A percentile compares a stretch with the other conserved stretches of the same genome.
These are phyloP conservation scores for Ustilago vetiveriae DNA, from an alignment of 1,284 basidiomycete species.

Conservation along the genomic window DNA sequence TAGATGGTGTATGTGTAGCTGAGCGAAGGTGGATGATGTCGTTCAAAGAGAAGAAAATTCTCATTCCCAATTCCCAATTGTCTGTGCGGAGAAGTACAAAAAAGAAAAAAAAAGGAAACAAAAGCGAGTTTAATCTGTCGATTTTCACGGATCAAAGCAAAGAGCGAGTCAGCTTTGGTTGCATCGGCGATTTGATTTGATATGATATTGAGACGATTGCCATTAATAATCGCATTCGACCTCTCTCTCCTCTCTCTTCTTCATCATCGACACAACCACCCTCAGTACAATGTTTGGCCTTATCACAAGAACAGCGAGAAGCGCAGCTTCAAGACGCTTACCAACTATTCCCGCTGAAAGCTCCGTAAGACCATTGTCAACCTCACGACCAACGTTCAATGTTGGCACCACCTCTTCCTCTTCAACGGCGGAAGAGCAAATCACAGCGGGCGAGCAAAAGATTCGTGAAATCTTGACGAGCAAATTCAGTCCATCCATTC, in stretches of 20 bases:
- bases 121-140: no score
- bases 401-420: background rate
- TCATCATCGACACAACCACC: no score
- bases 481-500: conserved; percentile 74
- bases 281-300: no score
- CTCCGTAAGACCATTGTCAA: conserved; percentile 1
- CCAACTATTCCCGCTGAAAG: no score
- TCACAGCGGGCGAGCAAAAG: conserved; percentile 41
- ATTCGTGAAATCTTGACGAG: conserved; percentile 80
- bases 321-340: background rate
- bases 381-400: background rate
- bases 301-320: background rate
- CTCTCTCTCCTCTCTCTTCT: no score
- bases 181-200: conserved; percentile 6
- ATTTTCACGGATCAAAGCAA: no score
- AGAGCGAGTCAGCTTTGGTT: no score
- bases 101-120: no score
- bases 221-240: no score
- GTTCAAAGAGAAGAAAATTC: no score
- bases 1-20: conserved; percentile 13
- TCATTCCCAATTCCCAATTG: no score
- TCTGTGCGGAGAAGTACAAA: conserved; percentile 4
- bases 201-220: no score
- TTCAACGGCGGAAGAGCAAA: background rate
- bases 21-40: conserved; percentile 3